Percentiles rank a stretch among this genome's conserved stretches.
phyloP scores from a whole-genome alignment of 257 asterid species.

The Penstemon barbatus region DNA sequence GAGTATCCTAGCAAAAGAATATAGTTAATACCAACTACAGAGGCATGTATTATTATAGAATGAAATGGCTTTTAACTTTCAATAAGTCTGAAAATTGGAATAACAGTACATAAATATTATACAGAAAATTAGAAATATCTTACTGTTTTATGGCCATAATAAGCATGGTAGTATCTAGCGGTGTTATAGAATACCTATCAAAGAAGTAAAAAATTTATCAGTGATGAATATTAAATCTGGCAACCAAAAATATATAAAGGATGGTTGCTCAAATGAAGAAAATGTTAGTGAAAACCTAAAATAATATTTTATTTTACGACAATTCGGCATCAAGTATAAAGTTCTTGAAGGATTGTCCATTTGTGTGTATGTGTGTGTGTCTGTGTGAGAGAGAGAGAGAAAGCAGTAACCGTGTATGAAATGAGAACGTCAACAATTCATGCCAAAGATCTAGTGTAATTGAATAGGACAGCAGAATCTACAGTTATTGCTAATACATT shows the following conservation, averaged over 20 bases:
- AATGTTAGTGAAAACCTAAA: slow-evolving; percentile 5
- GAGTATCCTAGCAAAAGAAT: slow-evolving; percentile 68
- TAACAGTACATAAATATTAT: too few relatives aligned
- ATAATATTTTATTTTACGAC: not conserved
- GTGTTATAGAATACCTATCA: slow-evolving; percentile 82
- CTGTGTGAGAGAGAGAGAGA: too few relatives aligned
- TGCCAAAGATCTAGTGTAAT: not conserved
- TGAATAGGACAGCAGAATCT: slow-evolving; percentile 11
- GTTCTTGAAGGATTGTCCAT: not conserved
- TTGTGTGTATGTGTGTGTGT: not conserved
- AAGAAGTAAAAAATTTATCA: slow-evolving; percentile 23
- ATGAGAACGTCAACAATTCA: not conserved
- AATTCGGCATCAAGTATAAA: slow-evolving; percentile 7
- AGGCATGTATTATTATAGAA: slow-evolving; percentile 9
- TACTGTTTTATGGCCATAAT: slow-evolving; percentile 95
- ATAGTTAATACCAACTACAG: slow-evolving; percentile 13
- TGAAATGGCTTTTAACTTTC: slow-evolving; percentile 7
- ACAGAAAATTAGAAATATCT: slow-evolving; percentile 30
- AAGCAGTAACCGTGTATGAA: not conserved
- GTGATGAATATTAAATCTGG: slow-evolving; percentile 17
- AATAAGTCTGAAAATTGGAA: too few relatives aligned
- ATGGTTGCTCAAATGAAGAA: not conserved
- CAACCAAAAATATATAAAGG: not conserved
- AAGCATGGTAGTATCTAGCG: slow-evolving; percentile 82
- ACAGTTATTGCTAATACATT: not conserved